A percentile compares a stretch with the other conserved stretches of the same genome.
Conservation (phyloP, 768 basidiomycete species). For the Albatrellus ellisii region DNA sequence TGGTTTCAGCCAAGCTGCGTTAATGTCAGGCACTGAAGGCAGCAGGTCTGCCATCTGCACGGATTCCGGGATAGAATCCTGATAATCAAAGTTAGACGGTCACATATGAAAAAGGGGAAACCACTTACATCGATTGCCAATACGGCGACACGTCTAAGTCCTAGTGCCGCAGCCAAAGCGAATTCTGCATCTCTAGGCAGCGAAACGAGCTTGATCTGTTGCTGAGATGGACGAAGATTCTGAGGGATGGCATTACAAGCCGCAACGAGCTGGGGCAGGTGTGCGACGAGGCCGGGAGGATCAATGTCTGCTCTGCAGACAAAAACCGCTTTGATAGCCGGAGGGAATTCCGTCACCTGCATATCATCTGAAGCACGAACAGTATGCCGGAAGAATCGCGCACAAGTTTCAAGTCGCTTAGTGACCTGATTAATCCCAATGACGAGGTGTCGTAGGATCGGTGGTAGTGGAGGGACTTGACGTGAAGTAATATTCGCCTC, state of each 20-base stretch:
- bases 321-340: slow-evolving; percentile 30
- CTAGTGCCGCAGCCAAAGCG: slow-evolving; percentile 44
- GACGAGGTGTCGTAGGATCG: slow-evolving; percentile 33
- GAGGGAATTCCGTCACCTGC: background rate
- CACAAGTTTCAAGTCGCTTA: slow-evolving; percentile 50
- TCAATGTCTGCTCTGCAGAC: slow-evolving; percentile 68
- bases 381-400: slow-evolving; percentile 16
- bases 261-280: slow-evolving; percentile 68
- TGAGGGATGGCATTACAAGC: slow-evolving; percentile 45
- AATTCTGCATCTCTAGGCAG: slow-evolving; percentile 58
- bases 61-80: slow-evolving; percentile 31
- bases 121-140: slow-evolving; percentile 52
- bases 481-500: too few relatives aligned
- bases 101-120: slow-evolving; percentile 1
- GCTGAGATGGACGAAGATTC: slow-evolving; percentile 7
- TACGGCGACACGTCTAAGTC: slow-evolving; percentile 51
- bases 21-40: slow-evolving; percentile 36
- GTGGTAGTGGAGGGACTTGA: slow-evolving; percentile 19
- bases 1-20: slow-evolving; percentile 62
- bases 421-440: slow-evolving; percentile 79
- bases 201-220: slow-evolving; percentile 29
- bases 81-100: slow-evolving; percentile 3
- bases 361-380: background rate
- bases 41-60: slow-evolving; percentile 23
- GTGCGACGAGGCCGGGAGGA: slow-evolving; percentile 56